Percentiles rank a stretch among this genome's conserved stretches.
Evolutionary conservation across 768 basidiomycete species (phyloP).

Genomic region (Trametes meyenii): DNA sequence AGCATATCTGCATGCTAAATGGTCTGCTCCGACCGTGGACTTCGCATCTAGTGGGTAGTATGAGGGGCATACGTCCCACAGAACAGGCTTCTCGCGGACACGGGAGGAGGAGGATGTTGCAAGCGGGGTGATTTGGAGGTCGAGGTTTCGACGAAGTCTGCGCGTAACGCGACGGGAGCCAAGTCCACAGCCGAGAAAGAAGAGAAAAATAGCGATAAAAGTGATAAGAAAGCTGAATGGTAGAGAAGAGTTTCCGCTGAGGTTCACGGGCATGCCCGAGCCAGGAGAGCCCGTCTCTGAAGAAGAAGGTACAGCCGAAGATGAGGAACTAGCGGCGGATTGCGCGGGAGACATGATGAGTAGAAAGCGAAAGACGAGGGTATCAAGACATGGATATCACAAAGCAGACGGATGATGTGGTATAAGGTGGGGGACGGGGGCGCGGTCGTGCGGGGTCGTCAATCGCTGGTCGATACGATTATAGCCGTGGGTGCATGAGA

Average conservation of each 20-base stretch:
- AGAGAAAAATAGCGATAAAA: slow-evolving; percentile 35
- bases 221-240: slow-evolving; percentile 37
- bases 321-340: slow-evolving; percentile 8
- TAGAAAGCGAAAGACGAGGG: not conserved
- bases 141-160: slow-evolving; percentile 28
- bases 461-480: not conserved
- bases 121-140: slow-evolving; percentile 6
- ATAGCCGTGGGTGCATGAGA: slow-evolving; percentile 19
- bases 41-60: not conserved
- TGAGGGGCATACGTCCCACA: slow-evolving; percentile 29
- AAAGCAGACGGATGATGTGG: slow-evolving; percentile 4
- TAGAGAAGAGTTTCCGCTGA: slow-evolving; percentile 24
- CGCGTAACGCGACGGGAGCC: slow-evolving; percentile 30
- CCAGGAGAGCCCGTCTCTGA: not conserved
- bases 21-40: not conserved
- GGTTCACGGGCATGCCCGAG: not conserved
- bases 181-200: slow-evolving; percentile 34
- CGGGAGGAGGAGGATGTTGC: not conserved
- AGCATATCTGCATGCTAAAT: not conserved
- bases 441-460: not conserved
- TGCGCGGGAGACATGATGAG: slow-evolving; percentile 6
- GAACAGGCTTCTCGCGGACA: slow-evolving; percentile 17
- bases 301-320: slow-evolving; percentile 7
- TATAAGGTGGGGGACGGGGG: slow-evolving; percentile 4
- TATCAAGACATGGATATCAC: slow-evolving; percentile 13